Evolutionary conservation across 805 yeast genomes (phyloP), one percentile per base, ranked within the genome.

Genomic region (Pichia scutulata): DNA sequence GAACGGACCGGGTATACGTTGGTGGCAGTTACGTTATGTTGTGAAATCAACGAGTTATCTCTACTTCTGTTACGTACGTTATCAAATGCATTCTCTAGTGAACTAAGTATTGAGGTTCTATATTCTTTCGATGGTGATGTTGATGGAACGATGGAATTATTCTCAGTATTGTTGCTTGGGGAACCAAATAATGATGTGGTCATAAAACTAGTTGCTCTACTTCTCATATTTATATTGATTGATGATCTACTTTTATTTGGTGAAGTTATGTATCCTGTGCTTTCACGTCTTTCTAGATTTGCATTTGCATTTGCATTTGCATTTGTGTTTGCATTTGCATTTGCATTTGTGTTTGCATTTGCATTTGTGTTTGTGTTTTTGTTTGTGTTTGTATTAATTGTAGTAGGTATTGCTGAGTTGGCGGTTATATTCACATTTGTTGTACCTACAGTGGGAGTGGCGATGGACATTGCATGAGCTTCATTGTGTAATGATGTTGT

Each of bases 11-110:
- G 37, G n/a, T 33, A 33, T 33, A n/a, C 2, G 19, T n/a, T 16
- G 10, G 19, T 2, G 10, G 19, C n/a, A 33, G 16, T 16, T 7
- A 16, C 37, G 10, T n/a, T 25, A 33, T n/a, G 30, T 43, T 36
- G 44, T 8, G 19, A 22, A 10, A 18, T 22, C 7, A 59, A 10
- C 23, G 63, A 57, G 25, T 55, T 64, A 7, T 66, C 68, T 14
- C 70, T 48, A 44, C 68, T 65, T 40, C 69, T 52, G 39, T 59
- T 62, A 44, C 60, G 61, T 4, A 58, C 68, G 41, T 57, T 64
- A 18, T 64, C 69, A 43, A 67, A 54, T 1, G 70, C 70, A 48
- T 52, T 63, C 44, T 67, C 71, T 21, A 68, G 53, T 4, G 70
- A 59, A 36, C 58, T 61, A 19, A 66, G 48, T 30, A 49, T 60